Percentiles rank a stretch among this genome's conserved stretches.
Evolutionary conservation across 2,329 filamentous ascomycete species (phyloP).

Genomic region (Penicillium sp.): DNA sequence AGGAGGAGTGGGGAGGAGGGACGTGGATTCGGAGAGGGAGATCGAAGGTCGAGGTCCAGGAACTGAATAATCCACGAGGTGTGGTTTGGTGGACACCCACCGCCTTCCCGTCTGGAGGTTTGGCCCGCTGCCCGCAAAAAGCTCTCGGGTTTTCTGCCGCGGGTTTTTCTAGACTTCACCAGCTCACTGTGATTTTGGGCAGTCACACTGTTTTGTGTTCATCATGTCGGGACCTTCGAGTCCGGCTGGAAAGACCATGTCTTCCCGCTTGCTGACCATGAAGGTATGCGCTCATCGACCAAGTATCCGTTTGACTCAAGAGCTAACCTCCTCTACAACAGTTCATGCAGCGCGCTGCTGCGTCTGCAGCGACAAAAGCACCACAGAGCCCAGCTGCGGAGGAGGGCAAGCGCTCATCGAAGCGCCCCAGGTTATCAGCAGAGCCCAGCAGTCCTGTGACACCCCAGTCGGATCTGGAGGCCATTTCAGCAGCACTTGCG

Average conservation of each 20-base stretch:
- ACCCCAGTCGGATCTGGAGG: conserved; percentile 40
- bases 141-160: conserved; percentile 26
- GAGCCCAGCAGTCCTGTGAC: conserved; percentile 23
- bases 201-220: not conserved
- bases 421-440: conserved; percentile 39
- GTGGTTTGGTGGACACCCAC: conserved; percentile 34
- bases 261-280: conserved; percentile 86
- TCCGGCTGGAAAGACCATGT: conserved; percentile 69
- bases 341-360: conserved; percentile 90
- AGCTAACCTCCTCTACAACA: conserved; percentile 40
- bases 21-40: conserved; percentile 17
- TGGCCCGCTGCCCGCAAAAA: conserved; percentile 3
- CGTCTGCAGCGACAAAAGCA: conserved; percentile 52
- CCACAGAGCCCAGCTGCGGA: conserved; percentile 52
- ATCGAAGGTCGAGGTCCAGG: conserved; percentile 4
- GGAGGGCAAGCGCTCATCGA: conserved; percentile 40
- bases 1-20: conserved; percentile 21
- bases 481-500: conserved; percentile 44
- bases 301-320: not conserved
- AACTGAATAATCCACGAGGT: conserved; percentile 31
- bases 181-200: not conserved
- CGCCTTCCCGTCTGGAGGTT: conserved; percentile 15
- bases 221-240: conserved; percentile 43
- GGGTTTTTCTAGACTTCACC: conserved; percentile 7
- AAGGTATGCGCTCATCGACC: conserved; percentile 54